Percentiles rank a stretch among this genome's conserved stretches.
Evolutionary conservation across 164 flowering plant species (phyloP).

Genomic region (Vitis riparia): DNA sequence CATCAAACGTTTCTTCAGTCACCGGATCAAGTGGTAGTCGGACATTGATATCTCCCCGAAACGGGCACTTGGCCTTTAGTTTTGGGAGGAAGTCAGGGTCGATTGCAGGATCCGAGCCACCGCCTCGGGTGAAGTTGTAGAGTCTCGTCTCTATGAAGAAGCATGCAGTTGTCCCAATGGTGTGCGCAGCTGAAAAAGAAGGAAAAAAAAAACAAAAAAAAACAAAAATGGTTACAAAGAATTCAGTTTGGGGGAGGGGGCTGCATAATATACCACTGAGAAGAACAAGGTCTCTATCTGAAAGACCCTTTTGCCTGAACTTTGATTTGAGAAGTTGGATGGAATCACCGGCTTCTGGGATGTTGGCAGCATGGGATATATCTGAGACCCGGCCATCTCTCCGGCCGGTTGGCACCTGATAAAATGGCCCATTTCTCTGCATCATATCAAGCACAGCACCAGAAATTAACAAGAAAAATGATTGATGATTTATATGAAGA

Average conservation of each 20-base stretch:
- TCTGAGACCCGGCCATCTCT: conserved; percentile 25
- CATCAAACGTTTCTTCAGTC: conserved; percentile 11
- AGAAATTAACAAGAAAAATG: neutral
- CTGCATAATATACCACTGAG: conserved; percentile 12
- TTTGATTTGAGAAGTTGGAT: conserved; percentile 16
- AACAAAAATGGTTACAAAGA: too few relatives aligned
- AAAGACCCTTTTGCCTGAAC: conserved; percentile 21
- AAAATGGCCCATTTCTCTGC: conserved; percentile 20
- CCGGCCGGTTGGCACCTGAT: conserved; percentile 26
- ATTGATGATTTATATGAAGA: neutral
- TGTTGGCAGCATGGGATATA: conserved; percentile 9
- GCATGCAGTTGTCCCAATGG: conserved; percentile 28
- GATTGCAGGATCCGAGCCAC: conserved; percentile 24
- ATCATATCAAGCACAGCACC: neutral
- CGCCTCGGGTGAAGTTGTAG: conserved; percentile 13
- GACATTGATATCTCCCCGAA: conserved; percentile 16
- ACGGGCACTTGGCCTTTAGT: conserved; percentile 18
- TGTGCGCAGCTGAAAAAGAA: conserved; percentile 21
- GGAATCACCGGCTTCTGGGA: conserved; percentile 29
- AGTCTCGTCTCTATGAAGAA: conserved; percentile 25
- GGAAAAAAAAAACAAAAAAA: too few relatives aligned
- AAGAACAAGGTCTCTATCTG: conserved; percentile 27
- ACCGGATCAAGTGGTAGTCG: conserved; percentile 17
- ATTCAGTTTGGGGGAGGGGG: too few relatives aligned
- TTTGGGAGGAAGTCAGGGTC: conserved; percentile 8